These are phyloP conservation scores for Geotrichum candidum DNA, from an alignment of 1,139 yeast genomes.

Conservation along the genomic window DNA sequence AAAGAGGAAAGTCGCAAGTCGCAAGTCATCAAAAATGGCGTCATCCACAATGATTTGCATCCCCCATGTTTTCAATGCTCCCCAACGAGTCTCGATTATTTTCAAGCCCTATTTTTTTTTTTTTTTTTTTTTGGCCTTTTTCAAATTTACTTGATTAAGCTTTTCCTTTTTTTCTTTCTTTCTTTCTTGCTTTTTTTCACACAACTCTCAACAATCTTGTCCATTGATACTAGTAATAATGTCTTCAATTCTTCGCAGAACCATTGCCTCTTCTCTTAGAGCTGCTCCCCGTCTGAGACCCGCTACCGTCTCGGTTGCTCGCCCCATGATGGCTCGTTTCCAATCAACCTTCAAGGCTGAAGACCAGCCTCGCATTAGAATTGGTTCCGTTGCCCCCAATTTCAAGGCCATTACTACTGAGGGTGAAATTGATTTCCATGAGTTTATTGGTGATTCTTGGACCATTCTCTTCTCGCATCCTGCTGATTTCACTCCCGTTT, in stretches of 20 bases:
- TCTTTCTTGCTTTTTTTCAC: not conserved
- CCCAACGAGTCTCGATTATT: not conserved
- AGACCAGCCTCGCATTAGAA: conserved; percentile 46
- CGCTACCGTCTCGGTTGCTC: conserved; percentile 6
- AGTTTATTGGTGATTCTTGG: conserved; percentile 78
- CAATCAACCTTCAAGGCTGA: conserved; percentile 23
- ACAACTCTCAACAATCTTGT: not conserved
- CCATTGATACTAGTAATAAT: not conserved
- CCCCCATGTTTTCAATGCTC: not conserved
- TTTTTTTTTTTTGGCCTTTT: not conserved
- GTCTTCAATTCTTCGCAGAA: conserved; percentile 14
- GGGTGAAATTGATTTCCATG: conserved; percentile 76
- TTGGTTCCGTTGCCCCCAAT: conserved; percentile 71
- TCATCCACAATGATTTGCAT: not conserved
- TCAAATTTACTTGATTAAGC: not conserved
- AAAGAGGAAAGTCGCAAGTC: not conserved
- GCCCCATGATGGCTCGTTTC: conserved; percentile 16
- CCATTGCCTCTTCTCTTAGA: conserved; percentile 13
- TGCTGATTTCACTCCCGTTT: conserved; percentile 90
- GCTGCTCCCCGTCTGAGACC: conserved; percentile 11
- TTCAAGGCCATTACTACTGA: conserved; percentile 71
- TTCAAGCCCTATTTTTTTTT: not conserved
- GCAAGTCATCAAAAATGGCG: not conserved
- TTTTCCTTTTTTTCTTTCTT: not conserved
- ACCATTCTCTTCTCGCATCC: conserved; percentile 85